phyloP scores from a whole-genome alignment of 1,139 yeast species.

The Yamadazyma membranifaciens region DNA sequence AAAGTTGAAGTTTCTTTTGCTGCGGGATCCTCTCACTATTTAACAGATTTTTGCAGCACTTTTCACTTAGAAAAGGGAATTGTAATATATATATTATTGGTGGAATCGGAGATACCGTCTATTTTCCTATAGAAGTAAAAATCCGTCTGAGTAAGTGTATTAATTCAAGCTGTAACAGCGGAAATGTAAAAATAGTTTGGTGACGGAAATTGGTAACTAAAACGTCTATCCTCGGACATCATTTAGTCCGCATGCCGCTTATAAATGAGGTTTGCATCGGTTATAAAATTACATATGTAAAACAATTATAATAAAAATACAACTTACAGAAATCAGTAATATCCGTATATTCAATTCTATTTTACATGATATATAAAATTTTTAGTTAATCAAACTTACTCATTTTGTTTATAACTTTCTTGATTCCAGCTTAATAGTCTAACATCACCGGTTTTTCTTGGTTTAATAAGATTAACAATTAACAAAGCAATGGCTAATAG shows the following conservation, averaged over 20 bases:
- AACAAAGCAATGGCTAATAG: slow-evolving; percentile 58
- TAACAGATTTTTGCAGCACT: no score
- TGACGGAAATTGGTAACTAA: no score
- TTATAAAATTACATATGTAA: neutral
- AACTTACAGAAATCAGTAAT: neutral
- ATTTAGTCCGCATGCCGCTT: no score
- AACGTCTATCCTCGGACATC: no score
- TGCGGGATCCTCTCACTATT: neutral
- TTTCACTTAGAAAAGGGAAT: no score
- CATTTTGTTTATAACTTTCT: slow-evolving; percentile 20
- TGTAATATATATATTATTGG: no score
- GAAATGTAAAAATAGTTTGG: no score
- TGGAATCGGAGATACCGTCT: no score
- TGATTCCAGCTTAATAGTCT: slow-evolving; percentile 73
- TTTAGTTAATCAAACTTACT: slow-evolving; percentile 1
- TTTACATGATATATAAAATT: slow-evolving; percentile 1
- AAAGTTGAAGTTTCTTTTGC: neutral
- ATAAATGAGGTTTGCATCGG: neutral
- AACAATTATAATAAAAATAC: neutral
- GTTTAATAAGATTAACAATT: slow-evolving; percentile 59
- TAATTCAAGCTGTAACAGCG: no score
- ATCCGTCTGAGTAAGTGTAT: no score
- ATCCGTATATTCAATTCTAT: slow-evolving; percentile 1
- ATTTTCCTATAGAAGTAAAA: no score
- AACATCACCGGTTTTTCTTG: slow-evolving; percentile 75